phyloP scores from a whole-genome alignment of 306 rosid species.

The Prunus persica region Prunus_persica_NCBIv2 NC_034016.1:6520501-6521000 shows the following conservation, averaged over 20 bases:
- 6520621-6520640: neutral
- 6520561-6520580: constrained; percentile 95
- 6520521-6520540: constrained; percentile 85
- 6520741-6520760: neutral
- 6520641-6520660: neutral
- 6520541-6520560: constrained; percentile 96
- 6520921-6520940: neutral
- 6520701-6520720: neutral
- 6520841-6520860: neutral
- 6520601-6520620: constrained; percentile 56
- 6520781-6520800: neutral
- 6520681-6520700: neutral
- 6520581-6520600: constrained; percentile 94
- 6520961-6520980: no score
- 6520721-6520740: neutral
- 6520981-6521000: no score
- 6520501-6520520: constrained; percentile 18
- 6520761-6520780: neutral
- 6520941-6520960: neutral
- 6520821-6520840: neutral
- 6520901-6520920: neutral
- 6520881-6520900: neutral
- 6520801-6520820: neutral
- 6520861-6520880: neutral
- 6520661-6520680: neutral